Evolutionary conservation across 768 basidiomycete genomes (phyloP).

Genomic region (Butyriboletus loyo): DNA sequence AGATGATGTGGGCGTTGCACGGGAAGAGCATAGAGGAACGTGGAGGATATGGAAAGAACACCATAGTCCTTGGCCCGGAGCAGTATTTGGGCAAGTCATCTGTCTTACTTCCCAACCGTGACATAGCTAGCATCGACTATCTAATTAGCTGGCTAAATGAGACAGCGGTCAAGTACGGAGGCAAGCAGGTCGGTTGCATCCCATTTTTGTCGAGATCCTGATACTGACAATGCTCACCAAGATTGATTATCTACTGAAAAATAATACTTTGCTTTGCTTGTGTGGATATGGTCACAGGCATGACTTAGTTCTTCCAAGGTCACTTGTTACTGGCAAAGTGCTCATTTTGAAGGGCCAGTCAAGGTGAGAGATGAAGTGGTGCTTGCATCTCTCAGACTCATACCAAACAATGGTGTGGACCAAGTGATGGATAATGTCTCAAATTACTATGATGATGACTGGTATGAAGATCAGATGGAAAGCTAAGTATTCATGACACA

Average conservation of each 20-base stretch:
- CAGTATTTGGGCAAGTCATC: background rate
- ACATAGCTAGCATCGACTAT: background rate
- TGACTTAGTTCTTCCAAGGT: background rate
- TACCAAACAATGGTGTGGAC: no score
- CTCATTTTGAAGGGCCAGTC: background rate
- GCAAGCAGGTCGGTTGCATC: background rate
- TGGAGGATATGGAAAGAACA: background rate
- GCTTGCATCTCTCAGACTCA: background rate
- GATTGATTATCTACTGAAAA: background rate
- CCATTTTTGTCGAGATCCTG: no score
- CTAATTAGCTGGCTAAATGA: background rate
- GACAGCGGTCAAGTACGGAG: background rate
- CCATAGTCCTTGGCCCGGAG: background rate
- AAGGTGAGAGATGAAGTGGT: background rate
- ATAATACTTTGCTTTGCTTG: background rate
- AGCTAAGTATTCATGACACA: no score
- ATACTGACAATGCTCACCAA: background rate
- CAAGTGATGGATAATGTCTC: no score
- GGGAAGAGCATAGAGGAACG: background rate
- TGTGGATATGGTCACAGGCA: no score
- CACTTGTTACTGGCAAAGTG: background rate
- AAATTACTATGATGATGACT: no score
- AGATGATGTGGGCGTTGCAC: background rate
- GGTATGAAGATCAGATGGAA: no score
- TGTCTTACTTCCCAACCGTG: background rate